These are phyloP conservation scores for Cladosporium austrohemisphaericum DNA, from an alignment of 2,329 filamentous ascomycete species.

Conservation along the genomic window DNA sequence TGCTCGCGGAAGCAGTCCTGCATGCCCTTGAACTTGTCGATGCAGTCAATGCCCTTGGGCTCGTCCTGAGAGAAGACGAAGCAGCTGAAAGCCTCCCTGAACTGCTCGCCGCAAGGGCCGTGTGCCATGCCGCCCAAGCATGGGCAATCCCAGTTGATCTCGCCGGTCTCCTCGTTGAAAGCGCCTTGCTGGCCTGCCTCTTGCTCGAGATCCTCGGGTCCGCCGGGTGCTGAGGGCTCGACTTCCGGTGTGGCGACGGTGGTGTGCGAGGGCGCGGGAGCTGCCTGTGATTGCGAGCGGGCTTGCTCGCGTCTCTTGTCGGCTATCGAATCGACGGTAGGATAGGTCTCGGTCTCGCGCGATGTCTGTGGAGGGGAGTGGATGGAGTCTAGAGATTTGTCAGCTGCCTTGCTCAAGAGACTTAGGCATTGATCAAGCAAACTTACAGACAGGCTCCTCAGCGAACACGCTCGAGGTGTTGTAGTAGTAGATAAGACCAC, in stretches of 20 bases:
- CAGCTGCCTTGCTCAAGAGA: conserved; percentile 11
- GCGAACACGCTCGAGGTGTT: conserved; percentile 80
- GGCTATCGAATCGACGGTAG: conserved; percentile 44
- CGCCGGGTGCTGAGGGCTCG: conserved; percentile 25
- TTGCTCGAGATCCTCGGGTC: conserved; percentile 63
- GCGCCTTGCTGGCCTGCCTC: conserved; percentile 85
- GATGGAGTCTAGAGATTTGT: conserved; percentile 25
- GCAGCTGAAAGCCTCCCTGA: conserved; percentile 94
- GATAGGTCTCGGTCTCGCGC: conserved; percentile 39
- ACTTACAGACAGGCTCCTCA: conserved; percentile 72
- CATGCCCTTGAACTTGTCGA: conserved; percentile 66
- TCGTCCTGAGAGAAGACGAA: conserved; percentile 95
- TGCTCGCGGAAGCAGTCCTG: conserved; percentile 93
- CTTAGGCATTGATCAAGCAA: background rate
- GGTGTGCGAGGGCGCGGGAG: conserved; percentile 22
- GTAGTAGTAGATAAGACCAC: conserved; percentile 83
- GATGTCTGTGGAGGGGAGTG: conserved; percentile 39
- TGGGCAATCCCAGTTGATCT: conserved; percentile 99
- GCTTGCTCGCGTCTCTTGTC: conserved; percentile 38
- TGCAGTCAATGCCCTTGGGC: conserved; percentile 61
- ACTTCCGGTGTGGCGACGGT: conserved; percentile 21
- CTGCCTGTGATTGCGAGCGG: conserved; percentile 28
- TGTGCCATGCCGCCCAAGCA: conserved; percentile 96
- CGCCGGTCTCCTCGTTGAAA: conserved; percentile 96
- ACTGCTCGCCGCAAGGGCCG: conserved; percentile 92